Percentiles rank a stretch among this genome's conserved stretches.
These are phyloP conservation scores for Phytopythium chamaehyphon DNA, from an alignment of 352 stramenopile genomes.

Conservation along the genomic window DNA sequence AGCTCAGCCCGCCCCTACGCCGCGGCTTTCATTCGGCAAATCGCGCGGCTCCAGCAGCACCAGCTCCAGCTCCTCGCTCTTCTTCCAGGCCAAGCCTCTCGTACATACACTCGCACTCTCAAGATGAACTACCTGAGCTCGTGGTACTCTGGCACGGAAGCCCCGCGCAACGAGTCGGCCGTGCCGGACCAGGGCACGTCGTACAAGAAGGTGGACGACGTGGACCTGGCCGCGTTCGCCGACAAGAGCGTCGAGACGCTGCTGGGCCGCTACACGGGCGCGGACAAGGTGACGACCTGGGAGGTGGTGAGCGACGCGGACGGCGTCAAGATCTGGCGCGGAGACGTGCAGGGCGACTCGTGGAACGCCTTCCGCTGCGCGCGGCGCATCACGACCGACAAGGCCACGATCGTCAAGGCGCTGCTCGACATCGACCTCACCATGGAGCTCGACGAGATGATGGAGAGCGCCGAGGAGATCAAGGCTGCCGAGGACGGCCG, in stretches of 20 bases:
- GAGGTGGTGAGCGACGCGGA: conserved; percentile 54
- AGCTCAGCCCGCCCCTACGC: too few relatives aligned
- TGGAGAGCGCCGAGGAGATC: conserved; percentile 54
- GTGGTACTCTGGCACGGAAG: conserved; percentile 6
- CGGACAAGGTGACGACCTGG: conserved; percentile 70
- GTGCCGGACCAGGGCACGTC: conserved; percentile 18
- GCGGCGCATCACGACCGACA: conserved; percentile 48
- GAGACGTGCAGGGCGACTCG: conserved; percentile 49
- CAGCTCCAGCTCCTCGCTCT: background rate
- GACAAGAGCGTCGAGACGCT: conserved; percentile 68
- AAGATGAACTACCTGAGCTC: conserved; percentile 28
- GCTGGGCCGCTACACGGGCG: conserved; percentile 49
- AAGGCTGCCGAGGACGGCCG: conserved; percentile 48
- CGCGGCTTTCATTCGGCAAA: conserved; percentile 4
- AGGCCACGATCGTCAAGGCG: conserved; percentile 44
- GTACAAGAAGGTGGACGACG: conserved; percentile 45
- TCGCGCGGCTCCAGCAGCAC: background rate
- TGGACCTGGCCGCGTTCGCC: conserved; percentile 60
- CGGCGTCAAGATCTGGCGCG: conserved; percentile 55
- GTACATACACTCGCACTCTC: too few relatives aligned
- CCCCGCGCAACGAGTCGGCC: conserved; percentile 19
- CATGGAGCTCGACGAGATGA: conserved; percentile 81
- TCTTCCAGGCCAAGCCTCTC: too few relatives aligned
- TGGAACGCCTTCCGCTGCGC: conserved; percentile 72
- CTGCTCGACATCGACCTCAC: conserved; percentile 61